Conservation (phyloP, 163 green algal genomes). For the Scenedesmus sp. region DNA sequence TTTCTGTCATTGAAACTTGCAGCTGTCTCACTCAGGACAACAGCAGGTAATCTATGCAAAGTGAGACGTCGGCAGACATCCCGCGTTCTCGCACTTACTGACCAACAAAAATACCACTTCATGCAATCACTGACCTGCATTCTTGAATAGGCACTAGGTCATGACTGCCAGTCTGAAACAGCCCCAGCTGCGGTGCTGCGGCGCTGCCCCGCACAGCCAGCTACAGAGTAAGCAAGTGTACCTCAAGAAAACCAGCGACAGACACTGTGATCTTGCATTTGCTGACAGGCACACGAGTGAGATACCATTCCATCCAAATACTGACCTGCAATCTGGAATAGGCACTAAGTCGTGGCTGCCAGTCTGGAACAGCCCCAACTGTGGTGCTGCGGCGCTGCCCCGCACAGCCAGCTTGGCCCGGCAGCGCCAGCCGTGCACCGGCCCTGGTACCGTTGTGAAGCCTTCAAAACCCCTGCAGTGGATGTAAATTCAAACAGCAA, state of each 20-base stretch:
- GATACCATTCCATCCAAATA: too few species aligned
- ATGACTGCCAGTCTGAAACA: slow-evolving; percentile 29
- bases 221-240: not conserved
- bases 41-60: too few species aligned
- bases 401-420: slow-evolving; percentile 58
- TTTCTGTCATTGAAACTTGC: too few species aligned
- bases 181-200: not conserved
- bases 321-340: slow-evolving; percentile 30
- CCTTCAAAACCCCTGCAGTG: not conserved
- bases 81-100: too few species aligned
- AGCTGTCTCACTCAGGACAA: too few species aligned
- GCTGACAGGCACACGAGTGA: too few species aligned
- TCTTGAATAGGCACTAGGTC: slow-evolving; percentile 29
- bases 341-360: slow-evolving; percentile 49
- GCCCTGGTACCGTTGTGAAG: not conserved
- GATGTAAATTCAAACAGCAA: not conserved
- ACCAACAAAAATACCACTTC: too few species aligned
- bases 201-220: not conserved
- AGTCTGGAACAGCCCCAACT: slow-evolving; percentile 51
- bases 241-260: too few species aligned
- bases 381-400: slow-evolving; percentile 33
- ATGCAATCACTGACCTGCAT: slow-evolving; percentile 11
- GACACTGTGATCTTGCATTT: too few species aligned
- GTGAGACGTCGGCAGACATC: too few species aligned
- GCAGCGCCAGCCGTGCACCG: slow-evolving; percentile 49